Base-by-base conservation (phyloP, 2,329 filamentous ascomycete genomes). In the Pyrenochaeta sp. region DNA sequence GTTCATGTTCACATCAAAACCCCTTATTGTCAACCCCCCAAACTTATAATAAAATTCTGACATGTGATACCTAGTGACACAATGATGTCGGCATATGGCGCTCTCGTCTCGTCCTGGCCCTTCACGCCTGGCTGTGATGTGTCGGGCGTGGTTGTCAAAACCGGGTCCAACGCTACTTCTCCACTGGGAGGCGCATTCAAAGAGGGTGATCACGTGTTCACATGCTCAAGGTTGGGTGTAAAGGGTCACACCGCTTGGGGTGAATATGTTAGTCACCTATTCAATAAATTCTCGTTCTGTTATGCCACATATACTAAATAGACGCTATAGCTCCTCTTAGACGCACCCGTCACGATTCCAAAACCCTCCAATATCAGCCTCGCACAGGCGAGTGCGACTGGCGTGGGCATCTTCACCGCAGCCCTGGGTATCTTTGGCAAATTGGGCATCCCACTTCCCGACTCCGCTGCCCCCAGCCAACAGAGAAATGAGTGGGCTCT, bases 101-200 rank as follows among this genome's bases (percentile, higher is more conserved):
- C 63, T 17, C 60, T 74, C 6, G 68, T 75, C 12, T 51, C 59
- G 20, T 49, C 56, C 17, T 74, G 69, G 70, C 73, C 73, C 18
- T 49, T 73, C 7, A 61, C 60, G 11, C 64, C 68, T 6, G 71
- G 68, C 18, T 63, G 66, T 37, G 72, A 75, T 49, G 64, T 60
- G 2, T 60, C 53, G 32, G 72, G 72, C 20, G 46, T 69, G 12
- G 65, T 74, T 10, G 57, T 67, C n/a, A 69, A 74, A 45, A 61
- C 59, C 1, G 69, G 71, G 18, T 51, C 62, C 18, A 61, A 72
- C 15, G 68, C 70, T 9, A 20, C 53, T 15, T 51, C 27, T 39
- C 51, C 64, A 3, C 41, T 64, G 6, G 61, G 63, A 23, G 33
- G 18, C 9, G 52, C 51, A 12, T 70, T 73, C 56, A 67, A 69